phyloP scores from a whole-genome alignment of 257 asterid species.

The Cinchona pubescens region DNA sequence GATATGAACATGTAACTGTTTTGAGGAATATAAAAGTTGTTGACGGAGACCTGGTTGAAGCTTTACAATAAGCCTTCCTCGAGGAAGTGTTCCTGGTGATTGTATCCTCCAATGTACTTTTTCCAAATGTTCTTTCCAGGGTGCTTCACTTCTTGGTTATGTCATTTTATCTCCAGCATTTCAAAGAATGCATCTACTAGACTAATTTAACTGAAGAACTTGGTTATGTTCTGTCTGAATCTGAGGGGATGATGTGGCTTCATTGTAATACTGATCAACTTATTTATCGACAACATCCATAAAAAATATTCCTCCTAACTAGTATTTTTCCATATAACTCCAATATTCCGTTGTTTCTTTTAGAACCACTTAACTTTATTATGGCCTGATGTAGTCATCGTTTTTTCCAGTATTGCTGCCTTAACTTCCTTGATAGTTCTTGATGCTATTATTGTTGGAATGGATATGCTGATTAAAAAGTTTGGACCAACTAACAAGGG shows the following conservation, averaged over 20 bases:
- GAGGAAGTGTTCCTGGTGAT: conserved; percentile 74
- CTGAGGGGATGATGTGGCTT: neutral
- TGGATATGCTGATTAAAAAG: conserved; percentile 90
- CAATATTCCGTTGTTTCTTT: neutral
- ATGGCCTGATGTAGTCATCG: neutral
- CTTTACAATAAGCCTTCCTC: conserved; percentile 72
- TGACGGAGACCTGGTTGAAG: conserved; percentile 73
- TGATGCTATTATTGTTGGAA: conserved; percentile 91
- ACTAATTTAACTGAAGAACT: neutral
- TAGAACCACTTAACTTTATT: neutral
- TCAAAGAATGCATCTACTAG: neutral
- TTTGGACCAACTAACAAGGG: conserved; percentile 77
- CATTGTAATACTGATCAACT: no score
- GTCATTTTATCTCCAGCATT: neutral
- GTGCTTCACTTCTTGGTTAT: conserved; percentile 6
- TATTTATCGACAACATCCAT: neutral
- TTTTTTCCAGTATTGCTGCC: conserved; percentile 29
- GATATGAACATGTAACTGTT: conserved; percentile 80
- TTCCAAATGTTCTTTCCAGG: conserved; percentile 7
- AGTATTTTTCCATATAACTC: neutral
- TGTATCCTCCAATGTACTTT: conserved; percentile 61
- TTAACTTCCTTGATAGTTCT: conserved; percentile 71
- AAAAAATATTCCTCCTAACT: neutral
- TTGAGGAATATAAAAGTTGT: conserved; percentile 76
- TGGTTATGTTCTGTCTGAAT: conserved; percentile 2